Base-by-base conservation (phyloP, 805 yeast species). In the Komagataella phaffii region DNA sequence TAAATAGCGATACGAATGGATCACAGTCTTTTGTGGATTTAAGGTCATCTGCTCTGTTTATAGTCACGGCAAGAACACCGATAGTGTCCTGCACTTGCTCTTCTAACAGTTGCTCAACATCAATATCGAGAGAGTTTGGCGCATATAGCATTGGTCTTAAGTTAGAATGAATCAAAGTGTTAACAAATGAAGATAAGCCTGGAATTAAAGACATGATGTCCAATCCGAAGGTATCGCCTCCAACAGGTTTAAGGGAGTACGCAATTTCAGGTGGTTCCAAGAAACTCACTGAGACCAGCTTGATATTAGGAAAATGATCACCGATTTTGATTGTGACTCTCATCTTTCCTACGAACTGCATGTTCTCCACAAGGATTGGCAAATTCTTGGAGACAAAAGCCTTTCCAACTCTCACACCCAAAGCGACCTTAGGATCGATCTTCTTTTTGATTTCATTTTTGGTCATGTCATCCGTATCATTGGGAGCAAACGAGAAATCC, bases 181-280 rank as follows among this genome's bases (percentile, higher is more conserved):
- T 85, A 51, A 86, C 89, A 60, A 85, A 81, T 2, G 80, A 71
- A 21, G 87, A 75, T 61, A 86, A 76, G 55, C 93, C 93, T 3
- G 95, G 95, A 56, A 86, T 75, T 58, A 85, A 74, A 2, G 90
- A 81, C 95, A 86, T 86, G 58, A 86, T 77, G 68, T 86, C 95
- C 47, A 86, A 61, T 55, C 95, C 95, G 54, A 86, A 74, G n/a
- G 90, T 82, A 63, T 86, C 91, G 68, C 95, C 93, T 64, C 93
- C 93, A 51, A 86, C 84, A 7, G 95, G 95, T 63, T 86, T 86
- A 71, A 86, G 76, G 18, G 81, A 83, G 63, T 85, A 86, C 61
- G 83, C 90, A 61, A 86, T 83, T 30, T 75, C 72, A 44, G 93
- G 93, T 17, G 91, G 84, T 63, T 85, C 91, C 60, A 86, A 69